Evolutionary conservation across 2,329 filamentous ascomycete species (phyloP), one percentile per base, ranked within the genome.

Genomic region (Lachnellula suecica): DNA sequence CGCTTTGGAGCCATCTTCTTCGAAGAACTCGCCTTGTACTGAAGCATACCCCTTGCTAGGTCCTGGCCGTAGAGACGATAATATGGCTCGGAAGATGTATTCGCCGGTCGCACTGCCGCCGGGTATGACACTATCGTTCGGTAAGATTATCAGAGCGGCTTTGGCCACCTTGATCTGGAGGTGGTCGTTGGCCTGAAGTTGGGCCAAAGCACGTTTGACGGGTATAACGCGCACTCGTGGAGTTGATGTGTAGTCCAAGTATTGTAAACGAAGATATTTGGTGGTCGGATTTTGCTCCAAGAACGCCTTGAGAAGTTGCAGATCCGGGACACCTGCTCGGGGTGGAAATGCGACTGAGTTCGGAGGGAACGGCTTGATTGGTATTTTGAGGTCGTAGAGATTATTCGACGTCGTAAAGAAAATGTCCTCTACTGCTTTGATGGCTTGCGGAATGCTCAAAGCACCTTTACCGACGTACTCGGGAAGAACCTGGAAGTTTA

Each of bases 381-480:
- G 65, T 17, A 83, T 70, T 1, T 75, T 70, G 1, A 95, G 77
- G 11, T 79, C 74, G 64, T 94, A 95, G 0, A 94, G 72, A n/a
- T 74, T 71, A 63, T 92, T 93, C 0, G 89, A 82, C 59, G 91
- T 95, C 57, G 82, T 77, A 72, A 92, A 94, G 8, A 94, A 71
- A 1, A 94, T 79, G 51, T 87, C 82, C 44, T 82, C 79, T 0
- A 83, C 84, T 3, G 88, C 75, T 23, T 79, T 70, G 7, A 84
- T 79, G 1, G 88, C 88, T 63, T 90, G 82, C 6, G 71, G 60
- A 56, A 80, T 72, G 1, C 76, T 81, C 34, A 91, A 70, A 54
- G 87, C 84, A 0, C 79, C 79, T 19, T 81, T 79, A n/a, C 76
- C 69, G 1, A 92, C 80, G 54, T 87, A 87, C 15, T 88, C 83